Conservation (phyloP, 2,329 filamentous ascomycete species). For the Aphanoascus verrucosus region DNA sequence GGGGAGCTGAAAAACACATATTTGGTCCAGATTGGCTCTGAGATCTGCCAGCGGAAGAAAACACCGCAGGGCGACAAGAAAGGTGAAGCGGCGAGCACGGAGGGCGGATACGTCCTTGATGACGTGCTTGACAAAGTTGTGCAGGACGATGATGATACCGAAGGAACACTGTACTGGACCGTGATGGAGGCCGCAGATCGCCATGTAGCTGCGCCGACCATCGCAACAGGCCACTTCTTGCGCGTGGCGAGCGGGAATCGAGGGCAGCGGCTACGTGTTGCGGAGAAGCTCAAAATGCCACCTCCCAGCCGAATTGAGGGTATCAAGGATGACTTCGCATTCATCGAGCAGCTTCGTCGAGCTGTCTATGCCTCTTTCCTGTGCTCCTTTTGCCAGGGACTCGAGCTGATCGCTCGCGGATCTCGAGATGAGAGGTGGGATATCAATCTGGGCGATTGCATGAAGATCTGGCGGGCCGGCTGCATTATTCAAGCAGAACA, state of each 20-base stretch:
- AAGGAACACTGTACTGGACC: conserved; percentile 58
- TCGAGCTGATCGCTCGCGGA: conserved; percentile 52
- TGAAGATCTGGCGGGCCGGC: conserved; percentile 55
- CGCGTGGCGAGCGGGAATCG: conserved; percentile 54
- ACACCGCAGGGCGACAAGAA: conserved; percentile 27
- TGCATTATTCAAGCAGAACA: conserved; percentile 61
- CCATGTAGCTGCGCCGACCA: conserved; percentile 54
- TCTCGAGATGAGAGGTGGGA: conserved; percentile 51
- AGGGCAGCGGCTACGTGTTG: conserved; percentile 43
- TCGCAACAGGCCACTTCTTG: conserved; percentile 53
- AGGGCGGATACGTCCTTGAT: conserved; percentile 45
- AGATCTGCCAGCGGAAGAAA: conserved; percentile 48
- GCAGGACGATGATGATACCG: conserved; percentile 55
- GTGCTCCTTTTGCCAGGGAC: conserved; percentile 53
- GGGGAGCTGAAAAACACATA: conserved; percentile 52
- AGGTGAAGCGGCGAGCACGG: conserved; percentile 25
- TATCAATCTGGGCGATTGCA: conserved; percentile 31
- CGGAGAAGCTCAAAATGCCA: conserved; percentile 39
- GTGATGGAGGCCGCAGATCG: conserved; percentile 50
- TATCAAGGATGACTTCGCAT: conserved; percentile 30
- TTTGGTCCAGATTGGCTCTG: conserved; percentile 51
- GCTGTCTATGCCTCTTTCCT: conserved; percentile 54
- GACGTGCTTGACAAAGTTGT: conserved; percentile 60
- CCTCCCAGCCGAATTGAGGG: conserved; percentile 28
- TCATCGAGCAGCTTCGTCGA: conserved; percentile 49